These are phyloP conservation scores for Penicillium canescens DNA, from an alignment of 495 filamentous ascomycete species.

Conservation along the genomic window DNA sequence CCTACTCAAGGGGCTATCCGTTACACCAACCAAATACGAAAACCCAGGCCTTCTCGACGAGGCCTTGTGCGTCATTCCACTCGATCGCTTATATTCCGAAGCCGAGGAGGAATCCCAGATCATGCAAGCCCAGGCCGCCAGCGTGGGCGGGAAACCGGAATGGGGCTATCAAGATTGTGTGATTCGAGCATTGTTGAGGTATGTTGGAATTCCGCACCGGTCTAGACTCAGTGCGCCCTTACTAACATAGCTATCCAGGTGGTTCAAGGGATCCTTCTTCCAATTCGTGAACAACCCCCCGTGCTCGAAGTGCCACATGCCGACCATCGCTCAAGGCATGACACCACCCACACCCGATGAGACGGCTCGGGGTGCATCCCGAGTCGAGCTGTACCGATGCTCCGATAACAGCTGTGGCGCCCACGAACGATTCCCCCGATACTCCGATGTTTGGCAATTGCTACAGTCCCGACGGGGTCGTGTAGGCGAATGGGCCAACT, in stretches of 20 bases:
- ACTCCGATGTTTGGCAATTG: constrained; percentile 93
- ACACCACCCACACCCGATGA: constrained; percentile 86
- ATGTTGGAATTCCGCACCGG: constrained; percentile 13
- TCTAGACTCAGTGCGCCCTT: constrained; percentile 8
- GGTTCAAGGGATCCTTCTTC: constrained; percentile 96
- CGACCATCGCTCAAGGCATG: constrained; percentile 80
- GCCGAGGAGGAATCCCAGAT: constrained; percentile 92
- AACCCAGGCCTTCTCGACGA: constrained; percentile 96
- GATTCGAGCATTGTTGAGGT: constrained; percentile 82
- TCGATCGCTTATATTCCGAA: constrained; percentile 91
- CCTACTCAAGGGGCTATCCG: constrained; percentile 75
- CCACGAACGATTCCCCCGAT: constrained; percentile 89
- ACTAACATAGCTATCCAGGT: constrained; percentile 55
- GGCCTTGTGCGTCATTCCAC: constrained; percentile 78
- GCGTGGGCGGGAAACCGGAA: constrained; percentile 78
- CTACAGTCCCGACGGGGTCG: constrained; percentile 82
- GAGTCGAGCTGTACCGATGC: constrained; percentile 89
- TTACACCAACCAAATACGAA: constrained; percentile 89
- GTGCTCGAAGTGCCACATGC: constrained; percentile 75
- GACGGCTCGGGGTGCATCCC: constrained; percentile 77
- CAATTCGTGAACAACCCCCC: constrained; percentile 94
- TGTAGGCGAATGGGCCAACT: constrained; percentile 96
- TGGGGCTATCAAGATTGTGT: constrained; percentile 99
- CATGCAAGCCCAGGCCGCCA: constrained; percentile 80
- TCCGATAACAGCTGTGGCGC: constrained; percentile 65